Percentiles rank a stretch among this genome's conserved stretches.
Conservation (phyloP, 2,329 filamentous ascomycete genomes). For the Amphichorda felina region DNA sequence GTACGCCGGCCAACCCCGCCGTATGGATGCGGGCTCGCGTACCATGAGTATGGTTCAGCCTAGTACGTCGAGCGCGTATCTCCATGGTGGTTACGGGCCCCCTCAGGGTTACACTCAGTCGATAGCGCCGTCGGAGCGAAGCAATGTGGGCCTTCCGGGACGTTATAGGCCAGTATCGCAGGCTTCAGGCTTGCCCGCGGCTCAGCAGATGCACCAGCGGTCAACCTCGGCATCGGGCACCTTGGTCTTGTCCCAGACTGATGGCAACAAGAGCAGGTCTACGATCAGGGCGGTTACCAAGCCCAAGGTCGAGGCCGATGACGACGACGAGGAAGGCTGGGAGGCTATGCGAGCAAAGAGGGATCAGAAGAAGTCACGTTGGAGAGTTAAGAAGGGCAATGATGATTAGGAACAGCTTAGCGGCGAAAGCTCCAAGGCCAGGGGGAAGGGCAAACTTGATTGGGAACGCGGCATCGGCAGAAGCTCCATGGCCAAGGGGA, state of each 20-base stretch:
- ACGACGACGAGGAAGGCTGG: constrained; percentile 59
- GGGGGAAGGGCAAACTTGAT: neutral
- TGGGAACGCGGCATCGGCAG: too few relatives aligned
- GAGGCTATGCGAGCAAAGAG: constrained; percentile 58
- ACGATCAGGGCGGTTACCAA: constrained; percentile 22
- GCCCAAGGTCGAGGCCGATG: constrained; percentile 26
- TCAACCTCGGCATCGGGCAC: constrained; percentile 21
- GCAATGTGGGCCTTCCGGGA: constrained; percentile 80
- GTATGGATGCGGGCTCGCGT: constrained; percentile 37
- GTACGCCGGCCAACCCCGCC: constrained; percentile 30
- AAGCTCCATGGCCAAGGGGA: too few relatives aligned
- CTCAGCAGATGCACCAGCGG: constrained; percentile 17
- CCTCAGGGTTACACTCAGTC: constrained; percentile 59
- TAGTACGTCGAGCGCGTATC: constrained; percentile 45
- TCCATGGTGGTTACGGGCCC: constrained; percentile 23
- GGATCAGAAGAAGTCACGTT: constrained; percentile 55
- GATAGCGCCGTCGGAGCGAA: constrained; percentile 90
- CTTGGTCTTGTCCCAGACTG: constrained; percentile 12
- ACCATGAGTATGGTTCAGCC: constrained; percentile 81
- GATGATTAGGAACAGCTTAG: neutral
- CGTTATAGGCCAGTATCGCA: constrained; percentile 85
- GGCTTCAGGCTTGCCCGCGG: constrained; percentile 23
- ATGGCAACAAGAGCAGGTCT: constrained; percentile 18
- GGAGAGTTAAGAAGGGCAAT: constrained; percentile 51
- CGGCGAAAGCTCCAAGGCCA: neutral